Percentiles rank a stretch among this genome's conserved stretches.
These are phyloP conservation scores for Fibroporia radiculosa DNA, from an alignment of 768 basidiomycete species.

Conservation along the genomic window DNA sequence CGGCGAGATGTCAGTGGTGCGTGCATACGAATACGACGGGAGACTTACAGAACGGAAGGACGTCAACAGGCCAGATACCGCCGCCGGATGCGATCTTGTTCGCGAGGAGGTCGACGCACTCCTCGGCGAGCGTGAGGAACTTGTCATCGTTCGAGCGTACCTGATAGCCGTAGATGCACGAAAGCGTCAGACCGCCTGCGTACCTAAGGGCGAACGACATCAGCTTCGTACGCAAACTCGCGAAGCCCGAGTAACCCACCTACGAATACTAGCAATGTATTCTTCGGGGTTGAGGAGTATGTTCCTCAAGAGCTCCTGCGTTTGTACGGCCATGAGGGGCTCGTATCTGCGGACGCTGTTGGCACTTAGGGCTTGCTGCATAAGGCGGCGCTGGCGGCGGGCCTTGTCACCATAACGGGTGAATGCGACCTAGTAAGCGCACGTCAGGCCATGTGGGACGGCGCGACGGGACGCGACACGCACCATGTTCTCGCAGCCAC, in stretches of 20 bases:
- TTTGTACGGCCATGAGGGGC: slow-evolving; percentile 49
- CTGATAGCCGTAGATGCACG: slow-evolving; percentile 58
- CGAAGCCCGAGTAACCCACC: slow-evolving; percentile 15
- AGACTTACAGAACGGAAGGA: slow-evolving; percentile 28
- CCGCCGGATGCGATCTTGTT: slow-evolving; percentile 37
- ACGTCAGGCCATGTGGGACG: background rate
- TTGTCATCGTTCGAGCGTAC: slow-evolving; percentile 31
- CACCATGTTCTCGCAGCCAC: slow-evolving; percentile 65
- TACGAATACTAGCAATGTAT: slow-evolving; percentile 28
- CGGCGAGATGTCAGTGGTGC: background rate
- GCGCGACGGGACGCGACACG: slow-evolving; percentile 12
- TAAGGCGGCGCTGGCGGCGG: slow-evolving; percentile 58
- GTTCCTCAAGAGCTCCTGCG: slow-evolving; percentile 46
- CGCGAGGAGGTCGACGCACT: slow-evolving; percentile 32
- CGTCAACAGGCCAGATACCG: slow-evolving; percentile 35
- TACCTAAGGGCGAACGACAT: slow-evolving; percentile 27
- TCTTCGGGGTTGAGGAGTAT: slow-evolving; percentile 37
- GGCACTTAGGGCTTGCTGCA: slow-evolving; percentile 54
- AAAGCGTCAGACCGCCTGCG: slow-evolving; percentile 46
- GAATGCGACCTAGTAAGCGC: slow-evolving; percentile 43
- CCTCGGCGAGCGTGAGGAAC: slow-evolving; percentile 34
- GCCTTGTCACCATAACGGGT: slow-evolving; percentile 56
- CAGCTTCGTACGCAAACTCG: background rate
- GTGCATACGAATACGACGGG: slow-evolving; percentile 20
- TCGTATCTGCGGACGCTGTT: slow-evolving; percentile 48